A percentile compares a stretch with the other conserved stretches of the same genome.
These are phyloP conservation scores for Pachysandra terminalis DNA, from an alignment of 164 flowering plant species.

Conservation along the genomic window DNA sequence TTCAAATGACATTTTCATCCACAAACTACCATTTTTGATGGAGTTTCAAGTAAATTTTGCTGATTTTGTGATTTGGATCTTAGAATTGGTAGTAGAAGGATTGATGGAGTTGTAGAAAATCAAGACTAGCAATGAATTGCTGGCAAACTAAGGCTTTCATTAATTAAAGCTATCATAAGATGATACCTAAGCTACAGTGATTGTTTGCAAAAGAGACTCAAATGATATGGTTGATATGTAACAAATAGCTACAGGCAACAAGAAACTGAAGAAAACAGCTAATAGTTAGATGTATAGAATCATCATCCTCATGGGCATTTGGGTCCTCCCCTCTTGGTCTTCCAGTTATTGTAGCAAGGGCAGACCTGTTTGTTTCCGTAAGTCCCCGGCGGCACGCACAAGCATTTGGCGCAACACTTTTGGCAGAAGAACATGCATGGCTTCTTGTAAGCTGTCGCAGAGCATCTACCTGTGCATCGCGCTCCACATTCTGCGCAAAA, in stretches of 20 bases:
- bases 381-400: slow-evolving; percentile 28
- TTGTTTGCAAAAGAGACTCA: too few species aligned
- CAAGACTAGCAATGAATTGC: too few species aligned
- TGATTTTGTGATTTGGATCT: too few species aligned
- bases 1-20: too few species aligned
- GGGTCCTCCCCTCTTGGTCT: slow-evolving; percentile 31
- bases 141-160: too few species aligned
- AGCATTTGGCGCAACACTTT: slow-evolving; percentile 27
- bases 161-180: too few species aligned
- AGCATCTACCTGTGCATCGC: slow-evolving; percentile 18
- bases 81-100: too few species aligned
- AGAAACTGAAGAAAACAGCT: background rate
- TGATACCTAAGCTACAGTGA: background rate
- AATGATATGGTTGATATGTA: too few species aligned
- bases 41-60: too few species aligned
- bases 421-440: slow-evolving; percentile 28
- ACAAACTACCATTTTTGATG: too few species aligned
- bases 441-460: slow-evolving; percentile 26
- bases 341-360: slow-evolving; percentile 32
- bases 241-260: background rate
- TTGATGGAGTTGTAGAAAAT: too few species aligned
- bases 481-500: slow-evolving; percentile 19
- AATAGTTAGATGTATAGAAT: background rate
- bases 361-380: slow-evolving; percentile 29
- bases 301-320: slow-evolving; percentile 22